Percentiles rank a stretch among this genome's conserved stretches.
These are phyloP conservation scores for Penicillium fimorum DNA, from an alignment of 495 filamentous ascomycete species.

Conservation along the genomic window DNA sequence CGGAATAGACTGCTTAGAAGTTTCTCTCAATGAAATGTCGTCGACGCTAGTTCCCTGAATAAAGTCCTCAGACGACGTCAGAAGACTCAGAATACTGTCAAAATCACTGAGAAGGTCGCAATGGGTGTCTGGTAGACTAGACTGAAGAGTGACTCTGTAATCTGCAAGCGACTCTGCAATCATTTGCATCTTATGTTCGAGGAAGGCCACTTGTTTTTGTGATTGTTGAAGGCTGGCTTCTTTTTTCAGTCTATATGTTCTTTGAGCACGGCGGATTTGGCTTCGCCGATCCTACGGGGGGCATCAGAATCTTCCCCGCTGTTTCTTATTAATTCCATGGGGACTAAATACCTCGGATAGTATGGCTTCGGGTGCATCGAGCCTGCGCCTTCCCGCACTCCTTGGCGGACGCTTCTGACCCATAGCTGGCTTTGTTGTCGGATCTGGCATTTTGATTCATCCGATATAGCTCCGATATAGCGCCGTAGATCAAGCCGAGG, in stretches of 20 bases:
- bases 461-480: too few relatives aligned
- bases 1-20: neutral
- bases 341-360: neutral
- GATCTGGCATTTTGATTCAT: neutral
- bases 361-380: constrained; percentile 4
- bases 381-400: constrained; percentile 2
- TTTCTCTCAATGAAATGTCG: neutral
- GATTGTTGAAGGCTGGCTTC: constrained; percentile 71
- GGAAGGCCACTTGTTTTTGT: constrained; percentile 58
- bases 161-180: neutral
- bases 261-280: constrained; percentile 79
- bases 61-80: neutral
- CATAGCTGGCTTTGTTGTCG: neutral
- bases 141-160: neutral
- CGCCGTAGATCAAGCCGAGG: neutral
- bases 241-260: constrained; percentile 79
- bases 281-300: constrained; percentile 55
- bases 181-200: constrained; percentile 38
- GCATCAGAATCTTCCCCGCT: neutral
- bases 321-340: neutral
- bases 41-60: neutral
- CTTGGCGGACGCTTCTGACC: neutral
- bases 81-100: neutral
- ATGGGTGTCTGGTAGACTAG: neutral
- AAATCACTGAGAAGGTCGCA: neutral